phyloP scores from a whole-genome alignment of 1,139 yeast genomes.

The Trichomonascaceae sp. region DNA sequence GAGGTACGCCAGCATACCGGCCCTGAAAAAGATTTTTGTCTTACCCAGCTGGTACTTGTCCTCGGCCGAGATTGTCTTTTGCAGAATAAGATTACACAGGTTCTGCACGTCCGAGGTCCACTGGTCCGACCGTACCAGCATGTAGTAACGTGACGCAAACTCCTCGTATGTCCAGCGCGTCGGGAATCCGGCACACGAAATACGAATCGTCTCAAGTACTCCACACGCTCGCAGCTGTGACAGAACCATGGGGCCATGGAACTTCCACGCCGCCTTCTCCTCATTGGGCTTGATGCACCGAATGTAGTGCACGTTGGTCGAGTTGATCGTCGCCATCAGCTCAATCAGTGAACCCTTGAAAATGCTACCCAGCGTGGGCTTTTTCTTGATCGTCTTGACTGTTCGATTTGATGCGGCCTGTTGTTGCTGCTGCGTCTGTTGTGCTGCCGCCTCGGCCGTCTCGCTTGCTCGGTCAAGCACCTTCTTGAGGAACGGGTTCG shows the following conservation, averaged over 20 bases:
- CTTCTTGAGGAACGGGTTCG: constrained; percentile 48
- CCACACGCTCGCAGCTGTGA: constrained; percentile 97
- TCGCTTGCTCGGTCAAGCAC: constrained; percentile 50
- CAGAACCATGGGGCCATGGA: constrained; percentile 89
- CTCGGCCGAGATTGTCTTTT: constrained; percentile 43
- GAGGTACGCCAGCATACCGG: constrained; percentile 81
- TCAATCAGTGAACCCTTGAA: constrained; percentile 88
- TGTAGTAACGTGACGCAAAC: constrained; percentile 80
- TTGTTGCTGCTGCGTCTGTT: constrained; percentile 26
- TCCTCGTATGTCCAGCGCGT: constrained; percentile 93
- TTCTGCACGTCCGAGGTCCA: constrained; percentile 48
- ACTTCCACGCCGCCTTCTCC: constrained; percentile 88
- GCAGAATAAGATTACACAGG: constrained; percentile 57
- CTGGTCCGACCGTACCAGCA: constrained; percentile 56
- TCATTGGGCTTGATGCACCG: constrained; percentile 97
- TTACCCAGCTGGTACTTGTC: constrained; percentile 66
- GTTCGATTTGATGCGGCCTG: constrained; percentile 6
- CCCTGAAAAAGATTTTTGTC: constrained; percentile 83
- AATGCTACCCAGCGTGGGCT: constrained; percentile 91
- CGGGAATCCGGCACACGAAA: constrained; percentile 97
- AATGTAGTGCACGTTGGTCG: constrained; percentile 92
- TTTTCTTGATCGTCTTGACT: constrained; percentile 39
- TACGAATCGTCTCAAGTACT: constrained; percentile 90
- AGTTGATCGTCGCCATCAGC: constrained; percentile 81
- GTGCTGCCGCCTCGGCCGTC: constrained; percentile 37